Conservation (phyloP, 2,329 filamentous ascomycete species). For the Nannizziopsis barbatae region DNA sequence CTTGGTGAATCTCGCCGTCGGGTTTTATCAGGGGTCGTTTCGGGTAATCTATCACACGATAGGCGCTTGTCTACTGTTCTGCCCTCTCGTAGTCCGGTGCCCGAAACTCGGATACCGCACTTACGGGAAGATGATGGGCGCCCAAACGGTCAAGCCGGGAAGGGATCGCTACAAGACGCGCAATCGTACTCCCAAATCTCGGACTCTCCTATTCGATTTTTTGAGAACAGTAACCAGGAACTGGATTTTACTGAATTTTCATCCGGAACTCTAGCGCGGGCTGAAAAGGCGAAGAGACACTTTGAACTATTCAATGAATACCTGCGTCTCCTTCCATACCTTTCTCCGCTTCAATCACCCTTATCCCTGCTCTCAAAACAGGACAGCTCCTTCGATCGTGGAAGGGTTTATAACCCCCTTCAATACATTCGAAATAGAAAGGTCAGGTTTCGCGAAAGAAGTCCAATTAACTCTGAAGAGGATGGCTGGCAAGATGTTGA, state of each 20-base stretch:
- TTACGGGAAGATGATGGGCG: neutral
- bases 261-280: constrained; percentile 65
- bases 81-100: neutral
- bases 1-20: constrained; percentile 59
- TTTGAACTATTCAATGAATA: constrained; percentile 82
- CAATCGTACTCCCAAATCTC: neutral
- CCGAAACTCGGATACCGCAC: neutral
- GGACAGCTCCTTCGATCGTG: constrained; percentile 22
- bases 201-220: neutral
- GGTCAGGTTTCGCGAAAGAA: constrained; percentile 66
- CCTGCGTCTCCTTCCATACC: constrained; percentile 60
- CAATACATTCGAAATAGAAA: constrained; percentile 89
- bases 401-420: constrained; percentile 75
- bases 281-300: constrained; percentile 71
- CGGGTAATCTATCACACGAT: constrained; percentile 1
- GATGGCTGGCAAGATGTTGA: constrained; percentile 67
- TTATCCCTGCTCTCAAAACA: no score
- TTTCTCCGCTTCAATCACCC: neutral
- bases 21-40: constrained; percentile 5
- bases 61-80: constrained; percentile 5
- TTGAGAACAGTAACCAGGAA: constrained; percentile 17
- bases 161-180: neutral
- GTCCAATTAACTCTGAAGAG: constrained; percentile 58
- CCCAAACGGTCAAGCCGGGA: neutral
- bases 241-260: constrained; percentile 47